Conservation (phyloP, 495 filamentous ascomycete genomes). For the Lepidopterella palustris region DNA sequence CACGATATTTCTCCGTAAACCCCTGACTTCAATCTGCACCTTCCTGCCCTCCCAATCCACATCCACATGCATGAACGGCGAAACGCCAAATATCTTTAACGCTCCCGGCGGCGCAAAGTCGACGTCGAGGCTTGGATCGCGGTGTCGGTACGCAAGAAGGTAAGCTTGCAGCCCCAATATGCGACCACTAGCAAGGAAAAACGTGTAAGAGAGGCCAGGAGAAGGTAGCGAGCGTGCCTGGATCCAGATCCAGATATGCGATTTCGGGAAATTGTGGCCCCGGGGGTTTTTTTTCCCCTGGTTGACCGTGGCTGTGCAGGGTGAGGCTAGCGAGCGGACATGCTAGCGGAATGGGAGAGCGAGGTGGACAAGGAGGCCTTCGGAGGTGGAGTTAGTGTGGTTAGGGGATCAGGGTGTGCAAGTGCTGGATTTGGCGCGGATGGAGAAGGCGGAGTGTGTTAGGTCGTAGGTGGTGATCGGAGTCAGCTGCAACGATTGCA, state of each 20-base stretch:
- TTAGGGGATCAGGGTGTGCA: slow-evolving; percentile 38
- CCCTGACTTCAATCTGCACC: slow-evolving; percentile 29
- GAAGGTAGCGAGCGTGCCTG: slow-evolving; percentile 17
- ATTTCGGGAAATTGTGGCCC: slow-evolving; percentile 35
- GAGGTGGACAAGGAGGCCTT: slow-evolving; percentile 34
- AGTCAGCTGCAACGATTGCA: slow-evolving; percentile 24
- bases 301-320: slow-evolving; percentile 35
- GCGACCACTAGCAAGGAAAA: slow-evolving; percentile 40
- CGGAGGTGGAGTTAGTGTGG: slow-evolving; percentile 30
- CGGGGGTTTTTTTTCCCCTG: slow-evolving; percentile 46
- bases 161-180: slow-evolving; percentile 42
- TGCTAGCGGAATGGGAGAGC: slow-evolving; percentile 46
- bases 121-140: slow-evolving; percentile 24
- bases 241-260: slow-evolving; percentile 43
- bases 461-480: slow-evolving; percentile 30
- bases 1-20: slow-evolving; percentile 32
- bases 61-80: slow-evolving; percentile 34
- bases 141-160: slow-evolving; percentile 38
- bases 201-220: slow-evolving; percentile 32
- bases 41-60: slow-evolving; percentile 32
- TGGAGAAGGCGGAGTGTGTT: slow-evolving; percentile 26
- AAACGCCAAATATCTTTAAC: slow-evolving; percentile 21
- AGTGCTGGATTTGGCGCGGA: slow-evolving; percentile 31
- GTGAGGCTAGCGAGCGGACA: slow-evolving; percentile 40
- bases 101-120: slow-evolving; percentile 36